Percentiles rank a stretch among this genome's conserved stretches.
Conservation (phyloP, 2,329 filamentous ascomycete species). For the Cercospora nicotianae region DNA sequence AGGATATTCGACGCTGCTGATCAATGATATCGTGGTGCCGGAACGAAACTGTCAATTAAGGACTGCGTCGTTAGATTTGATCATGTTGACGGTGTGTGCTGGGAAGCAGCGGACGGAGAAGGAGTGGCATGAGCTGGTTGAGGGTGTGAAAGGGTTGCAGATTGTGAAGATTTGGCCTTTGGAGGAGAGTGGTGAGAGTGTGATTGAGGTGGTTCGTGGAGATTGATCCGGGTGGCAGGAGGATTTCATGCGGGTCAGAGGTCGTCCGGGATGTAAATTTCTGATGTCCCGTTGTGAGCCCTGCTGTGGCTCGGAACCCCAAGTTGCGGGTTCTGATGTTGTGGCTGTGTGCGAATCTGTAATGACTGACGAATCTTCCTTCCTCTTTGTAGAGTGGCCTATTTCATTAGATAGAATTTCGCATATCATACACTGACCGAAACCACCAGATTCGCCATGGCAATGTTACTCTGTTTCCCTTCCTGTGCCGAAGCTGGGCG, state of each 20-base stretch:
- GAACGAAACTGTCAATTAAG: not conserved
- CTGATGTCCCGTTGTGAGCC: not conserved
- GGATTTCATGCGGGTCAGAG: not conserved
- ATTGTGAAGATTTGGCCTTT: slow-evolving; percentile 10
- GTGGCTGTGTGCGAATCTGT: not conserved
- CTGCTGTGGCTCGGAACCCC: not conserved
- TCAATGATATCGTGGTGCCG: not conserved
- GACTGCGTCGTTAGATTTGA: not conserved
- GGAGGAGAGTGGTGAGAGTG: not conserved
- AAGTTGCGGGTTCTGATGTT: not conserved
- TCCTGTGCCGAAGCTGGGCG: not conserved
- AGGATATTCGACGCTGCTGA: not conserved
- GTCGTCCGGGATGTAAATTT: not conserved
- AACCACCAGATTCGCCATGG: not conserved
- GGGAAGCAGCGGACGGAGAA: slow-evolving; percentile 8
- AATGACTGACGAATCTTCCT: not conserved
- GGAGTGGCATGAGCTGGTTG: not conserved
- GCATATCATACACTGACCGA: not conserved
- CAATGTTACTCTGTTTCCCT: not conserved
- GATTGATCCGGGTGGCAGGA: not conserved
- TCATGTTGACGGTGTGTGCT: not conserved
- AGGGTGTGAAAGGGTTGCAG: not conserved
- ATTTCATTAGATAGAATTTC: not conserved
- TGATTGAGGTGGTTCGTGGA: slow-evolving; percentile 7
- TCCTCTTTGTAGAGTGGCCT: not conserved